Evolutionary conservation across 768 basidiomycete species (phyloP), one percentile per base, ranked within the genome.

Genomic region (Fomitopsis serialis): DNA sequence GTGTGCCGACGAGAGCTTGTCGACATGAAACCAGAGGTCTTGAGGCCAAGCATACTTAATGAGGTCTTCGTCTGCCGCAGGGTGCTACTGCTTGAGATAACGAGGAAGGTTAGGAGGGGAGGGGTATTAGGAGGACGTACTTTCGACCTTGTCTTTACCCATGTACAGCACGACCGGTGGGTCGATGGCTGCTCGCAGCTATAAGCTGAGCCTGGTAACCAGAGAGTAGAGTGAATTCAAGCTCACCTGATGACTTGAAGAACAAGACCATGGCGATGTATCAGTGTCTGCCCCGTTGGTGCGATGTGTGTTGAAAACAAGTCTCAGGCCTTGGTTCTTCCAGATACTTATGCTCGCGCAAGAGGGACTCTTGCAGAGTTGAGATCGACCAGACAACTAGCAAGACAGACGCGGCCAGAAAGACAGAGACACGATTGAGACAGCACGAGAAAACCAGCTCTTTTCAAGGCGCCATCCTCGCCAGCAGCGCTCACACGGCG

Each of bases 101-200:
- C 24, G 8, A 7, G 3, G 17, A 45, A 32, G 23, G 32, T n/a
- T 17, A 22, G 17, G 32, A 10, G 27, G 7, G 22, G 1, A 3
- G 32, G 34, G 32, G n/a, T 8, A n/a, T n/a, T n/a, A n/a, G 32
- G 19, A 35, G 2, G 21, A 74, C 87, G 64, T 62, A 93, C 91
- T 93, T 74, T 97, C 92, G 55, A 93, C 87, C 73, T 99, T 98
- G 78, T 99, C 96, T 66, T 83, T 84, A 25, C 96, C 94, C 94
- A 98, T 97, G 70, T 96, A 98, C 53, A 98, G 74, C 24, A 72
- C 80, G 8, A 76, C 83, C 1, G 89, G 73, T 1, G 92, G 90
- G 43, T 80, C 67, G 15, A 75, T 70, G 44, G 72, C 89, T 91
- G 57, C 11, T 19, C 3, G 11, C 9, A 9, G 10, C 8, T 54